A percentile compares a stretch with the other conserved stretches of the same genome.
These are phyloP conservation scores for Mycena rebaudengoi DNA, from an alignment of 768 basidiomycete species.

Conservation along the genomic window DNA sequence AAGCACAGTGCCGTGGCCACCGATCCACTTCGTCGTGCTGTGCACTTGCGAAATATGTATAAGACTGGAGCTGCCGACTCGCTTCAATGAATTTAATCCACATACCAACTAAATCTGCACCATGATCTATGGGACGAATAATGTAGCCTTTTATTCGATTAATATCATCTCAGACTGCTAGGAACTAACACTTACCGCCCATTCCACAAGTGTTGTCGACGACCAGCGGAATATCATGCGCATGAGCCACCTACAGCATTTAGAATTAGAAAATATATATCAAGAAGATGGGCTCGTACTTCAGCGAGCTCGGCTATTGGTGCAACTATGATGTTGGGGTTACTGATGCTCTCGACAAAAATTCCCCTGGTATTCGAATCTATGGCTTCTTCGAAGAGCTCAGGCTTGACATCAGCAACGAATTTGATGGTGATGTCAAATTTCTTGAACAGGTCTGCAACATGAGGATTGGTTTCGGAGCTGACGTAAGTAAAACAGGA, in stretches of 20 bases:
- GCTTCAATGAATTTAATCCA: background rate
- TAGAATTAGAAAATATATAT: constrained; percentile 18
- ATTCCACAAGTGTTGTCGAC: constrained; percentile 74
- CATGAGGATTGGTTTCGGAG: too few relatives aligned
- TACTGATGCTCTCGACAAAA: constrained; percentile 69
- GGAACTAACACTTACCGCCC: constrained; percentile 50
- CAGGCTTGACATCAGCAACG: constrained; percentile 11
- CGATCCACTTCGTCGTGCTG: constrained; percentile 75
- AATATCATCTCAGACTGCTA: background rate
- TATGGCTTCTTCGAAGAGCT: constrained; percentile 18
- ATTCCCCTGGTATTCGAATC: constrained; percentile 20
- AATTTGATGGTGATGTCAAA: constrained; percentile 21
- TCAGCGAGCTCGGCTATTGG: constrained; percentile 14
- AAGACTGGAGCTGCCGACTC: background rate
- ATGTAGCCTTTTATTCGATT: constrained; percentile 16
- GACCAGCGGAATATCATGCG: constrained; percentile 65
- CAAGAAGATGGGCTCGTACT: constrained; percentile 54
- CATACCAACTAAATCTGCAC: constrained; percentile 46
- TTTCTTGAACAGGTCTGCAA: constrained; percentile 12
- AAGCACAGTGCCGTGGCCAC: constrained; percentile 73
- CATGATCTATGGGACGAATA: constrained; percentile 34
- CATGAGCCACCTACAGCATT: constrained; percentile 60
- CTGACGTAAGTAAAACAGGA: too few relatives aligned
- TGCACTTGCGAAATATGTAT: constrained; percentile 46
- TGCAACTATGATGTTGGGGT: constrained; percentile 47